phyloP scores from a whole-genome alignment of 208 protist species.

The Trypanosoma brucei region DNA sequence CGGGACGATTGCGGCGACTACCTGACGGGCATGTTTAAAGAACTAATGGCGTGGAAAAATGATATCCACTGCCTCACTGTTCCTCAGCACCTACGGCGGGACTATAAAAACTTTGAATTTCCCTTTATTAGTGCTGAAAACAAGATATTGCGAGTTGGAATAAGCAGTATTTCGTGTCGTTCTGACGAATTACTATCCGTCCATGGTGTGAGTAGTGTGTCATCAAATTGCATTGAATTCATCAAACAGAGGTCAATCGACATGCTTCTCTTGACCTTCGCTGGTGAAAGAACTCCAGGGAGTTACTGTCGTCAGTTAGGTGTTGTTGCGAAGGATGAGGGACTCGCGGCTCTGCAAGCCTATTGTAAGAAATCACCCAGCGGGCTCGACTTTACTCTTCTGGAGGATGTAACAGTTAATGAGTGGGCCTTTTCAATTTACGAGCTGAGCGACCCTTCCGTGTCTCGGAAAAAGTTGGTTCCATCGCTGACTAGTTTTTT shows the following conservation, averaged over 20 bases:
- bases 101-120: constrained; percentile 81
- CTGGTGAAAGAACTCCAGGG: constrained; percentile 45
- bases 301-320: constrained; percentile 52
- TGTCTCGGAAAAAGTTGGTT: constrained; percentile 71
- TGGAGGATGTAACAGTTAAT: constrained; percentile 20
- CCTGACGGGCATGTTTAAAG: constrained; percentile 32
- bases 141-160: constrained; percentile 35
- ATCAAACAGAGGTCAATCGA: constrained; percentile 41
- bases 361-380: constrained; percentile 32
- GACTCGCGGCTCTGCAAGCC: constrained; percentile 31
- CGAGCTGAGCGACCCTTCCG: constrained; percentile 62
- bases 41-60: constrained; percentile 62
- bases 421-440: constrained; percentile 34
- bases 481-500: constrained; percentile 60
- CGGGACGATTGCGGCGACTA: constrained; percentile 12
- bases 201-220: constrained; percentile 27
- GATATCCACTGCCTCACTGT: constrained; percentile 70
- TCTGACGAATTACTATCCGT: constrained; percentile 39
- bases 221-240: constrained; percentile 35
- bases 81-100: constrained; percentile 62
- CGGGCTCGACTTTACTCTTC: constrained; percentile 29
- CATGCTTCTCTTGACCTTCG: constrained; percentile 54
- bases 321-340: constrained; percentile 34
- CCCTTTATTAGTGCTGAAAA: constrained; percentile 7
- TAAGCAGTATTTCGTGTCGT: constrained; percentile 72